Base-by-base conservation (phyloP, 2,329 filamentous ascomycete species). In the Parafenestella ontariensis region DNA sequence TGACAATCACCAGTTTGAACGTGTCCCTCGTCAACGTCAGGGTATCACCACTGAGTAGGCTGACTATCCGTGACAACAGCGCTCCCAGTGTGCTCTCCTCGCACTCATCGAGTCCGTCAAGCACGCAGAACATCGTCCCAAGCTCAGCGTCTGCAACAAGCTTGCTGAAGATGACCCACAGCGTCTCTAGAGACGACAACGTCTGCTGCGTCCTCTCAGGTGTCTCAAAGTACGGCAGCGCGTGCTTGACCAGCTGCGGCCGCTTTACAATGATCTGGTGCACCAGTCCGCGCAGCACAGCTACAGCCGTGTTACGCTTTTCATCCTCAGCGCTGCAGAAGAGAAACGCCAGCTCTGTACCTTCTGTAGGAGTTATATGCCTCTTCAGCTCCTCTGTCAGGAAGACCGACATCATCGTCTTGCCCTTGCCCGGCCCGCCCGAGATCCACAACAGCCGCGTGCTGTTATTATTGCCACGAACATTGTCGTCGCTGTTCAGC, bases 81-180 rank as follows among this genome's bases (percentile, higher is more conserved):
- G 45, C 1, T 42, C 45, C 24, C 3, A 51, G 36, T 20, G 28
- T 29, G 7, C 17, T 28, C 26, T 59, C 34, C 8, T 69, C 60
- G 49, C 65, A 70, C 55, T 72, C 65, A 37, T 73, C 68, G 10
- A 73, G 52, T 6, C 65, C 71, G 36, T 74, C 68, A n/a, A 74
- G 39, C 1, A 74, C 53, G 36, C 66, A 71, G 48, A 39, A 64
- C 9, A 65, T 54, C 3, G 26, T 54, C 2, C 47, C 55, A 9
- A 58, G 34, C 5, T 48, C 31, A 10, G 44, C 17, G 28, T 68
- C 57, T 2, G 26, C 8, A 8, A 70, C 2, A 1, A 70, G 45
- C 11, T 49, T 54, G 1, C 10, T 33, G 15, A 72, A 66, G 18
- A 68, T 57, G 6, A 49, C 29, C 62, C 66, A 70, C 31, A 59